phyloP scores from a whole-genome alignment of 1,284 basidiomycete genomes.

The Cutaneotrichosporon sp. region DNA sequence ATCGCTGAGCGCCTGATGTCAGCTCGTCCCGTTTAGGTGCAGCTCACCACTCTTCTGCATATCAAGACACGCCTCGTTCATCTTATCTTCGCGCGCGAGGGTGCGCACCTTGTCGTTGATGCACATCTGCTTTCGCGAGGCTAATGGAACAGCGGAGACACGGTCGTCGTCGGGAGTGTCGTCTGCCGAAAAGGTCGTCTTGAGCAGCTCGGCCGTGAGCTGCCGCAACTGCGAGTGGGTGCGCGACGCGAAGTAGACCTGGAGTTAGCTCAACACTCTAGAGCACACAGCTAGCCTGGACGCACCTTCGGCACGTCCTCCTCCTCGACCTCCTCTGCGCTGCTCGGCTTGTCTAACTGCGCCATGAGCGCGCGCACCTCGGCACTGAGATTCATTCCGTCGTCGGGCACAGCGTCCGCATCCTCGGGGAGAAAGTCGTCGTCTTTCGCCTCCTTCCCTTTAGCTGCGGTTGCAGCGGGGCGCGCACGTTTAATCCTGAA shows the following conservation, averaged over 20 bases:
- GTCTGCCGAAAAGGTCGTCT: slow-evolving; percentile 52
- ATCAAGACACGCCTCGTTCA: slow-evolving; percentile 91
- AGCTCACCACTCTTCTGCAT: slow-evolving; percentile 71
- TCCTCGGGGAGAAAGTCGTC: slow-evolving; percentile 67
- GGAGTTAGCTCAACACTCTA: slow-evolving; percentile 14
- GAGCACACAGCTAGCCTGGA: not conserved
- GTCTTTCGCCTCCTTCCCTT: slow-evolving; percentile 53
- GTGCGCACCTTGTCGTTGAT: slow-evolving; percentile 71
- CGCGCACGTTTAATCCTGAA: slow-evolving; percentile 25
- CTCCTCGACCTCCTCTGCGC: slow-evolving; percentile 45
- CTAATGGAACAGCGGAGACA: slow-evolving; percentile 71
- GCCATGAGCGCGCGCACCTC: slow-evolving; percentile 78
- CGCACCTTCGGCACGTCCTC: slow-evolving; percentile 53
- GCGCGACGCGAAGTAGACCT: slow-evolving; percentile 88
- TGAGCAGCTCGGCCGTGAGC: slow-evolving; percentile 80
- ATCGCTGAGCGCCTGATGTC: slow-evolving; percentile 62
- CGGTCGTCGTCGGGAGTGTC: slow-evolving; percentile 15
- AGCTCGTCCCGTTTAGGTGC: no score
- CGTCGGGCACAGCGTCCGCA: slow-evolving; percentile 51
- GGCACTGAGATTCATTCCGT: slow-evolving; percentile 65
- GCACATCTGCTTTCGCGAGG: slow-evolving; percentile 90
- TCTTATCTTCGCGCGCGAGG: slow-evolving; percentile 62
- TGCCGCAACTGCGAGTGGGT: slow-evolving; percentile 96
- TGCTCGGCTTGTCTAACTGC: slow-evolving; percentile 57
- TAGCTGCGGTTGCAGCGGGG: slow-evolving; percentile 1